Evolutionary conservation across 352 stramenopile species (phyloP), one percentile per base, ranked within the genome.

Genomic region (Thalassiosira exigua): DNA sequence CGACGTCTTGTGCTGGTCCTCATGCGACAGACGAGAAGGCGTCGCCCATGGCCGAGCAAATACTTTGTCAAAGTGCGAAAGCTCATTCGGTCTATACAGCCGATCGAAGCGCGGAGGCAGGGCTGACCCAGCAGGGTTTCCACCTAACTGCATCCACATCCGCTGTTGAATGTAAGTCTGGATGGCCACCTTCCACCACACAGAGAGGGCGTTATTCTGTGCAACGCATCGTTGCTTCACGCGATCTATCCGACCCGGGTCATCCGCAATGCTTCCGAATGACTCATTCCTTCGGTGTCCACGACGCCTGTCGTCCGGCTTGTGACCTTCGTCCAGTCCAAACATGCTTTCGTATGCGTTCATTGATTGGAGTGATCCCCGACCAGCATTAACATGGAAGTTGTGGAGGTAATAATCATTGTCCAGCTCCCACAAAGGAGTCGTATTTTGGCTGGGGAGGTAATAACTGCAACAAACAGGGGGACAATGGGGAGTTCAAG

Each of bases 321-420:
- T 54, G 41, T 41, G 32, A 30, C 84, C 62, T 3, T 80, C 42
- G 58, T 89, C 71, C 17, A 85, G 68, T 27, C 83, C 82, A 79
- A 91, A 92, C 19, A 70, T 84, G 17, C 66, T 74, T 50, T 90
- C 64, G 33, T 89, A 91, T 32, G 59, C 70, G 69, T 81, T 89
- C 87, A 94, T 94, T 42, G 82, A 86, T 69, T 91, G 85, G 1
- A 88, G 57, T 33, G 69, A 79, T 14, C 82, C 82, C 19, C 52
- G 64, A 1, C 81, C 81, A 58, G 71, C 69, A 68, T 90, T 86
- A 12, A 90, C 78, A 69, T 93, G 83, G 59, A 90, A 88, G 71
- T 96, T 96, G 70, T 96, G 93, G 29, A 96, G 68, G 73, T 95
- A 96, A 76, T 95, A 96, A 61, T 96, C 93, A 61, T 79, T 94